Conservation (phyloP, 1,284 basidiomycete species). For the Papiliotrema flavescens region DNA sequence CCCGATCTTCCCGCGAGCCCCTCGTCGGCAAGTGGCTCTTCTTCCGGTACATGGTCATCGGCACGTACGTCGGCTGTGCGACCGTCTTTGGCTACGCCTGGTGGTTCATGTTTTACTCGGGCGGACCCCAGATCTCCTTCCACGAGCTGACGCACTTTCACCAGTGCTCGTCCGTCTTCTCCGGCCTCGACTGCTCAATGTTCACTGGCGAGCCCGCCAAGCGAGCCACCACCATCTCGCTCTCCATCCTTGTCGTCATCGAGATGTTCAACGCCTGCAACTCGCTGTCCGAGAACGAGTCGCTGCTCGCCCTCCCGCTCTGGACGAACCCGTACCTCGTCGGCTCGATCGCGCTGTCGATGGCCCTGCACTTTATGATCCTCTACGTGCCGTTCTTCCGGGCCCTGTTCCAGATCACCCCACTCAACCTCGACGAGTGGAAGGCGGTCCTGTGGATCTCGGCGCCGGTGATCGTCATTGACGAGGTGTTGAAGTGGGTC, state of each 20-base stretch:
- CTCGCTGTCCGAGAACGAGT: slow-evolving; percentile 97
- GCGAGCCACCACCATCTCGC: slow-evolving; percentile 89
- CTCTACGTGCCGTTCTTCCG: slow-evolving; percentile 92
- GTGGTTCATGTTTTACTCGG: slow-evolving; percentile 93
- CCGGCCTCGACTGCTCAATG: slow-evolving; percentile 88
- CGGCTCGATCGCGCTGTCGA: slow-evolving; percentile 78
- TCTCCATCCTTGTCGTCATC: slow-evolving; percentile 67
- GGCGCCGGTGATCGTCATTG: slow-evolving; percentile 82
- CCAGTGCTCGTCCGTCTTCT: slow-evolving; percentile 74
- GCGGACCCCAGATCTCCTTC: slow-evolving; percentile 89
- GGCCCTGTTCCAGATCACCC: slow-evolving; percentile 86
- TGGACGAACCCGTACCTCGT: slow-evolving; percentile 94
- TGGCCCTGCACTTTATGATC: slow-evolving; percentile 89
- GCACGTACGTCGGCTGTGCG: slow-evolving; percentile 87
- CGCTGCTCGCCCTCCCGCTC: slow-evolving; percentile 76
- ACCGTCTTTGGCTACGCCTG: slow-evolving; percentile 97
- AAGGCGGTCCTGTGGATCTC: slow-evolving; percentile 87
- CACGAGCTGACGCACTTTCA: slow-evolving; percentile 93
- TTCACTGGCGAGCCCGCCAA: slow-evolving; percentile 80
- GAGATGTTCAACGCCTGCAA: slow-evolving; percentile 99
- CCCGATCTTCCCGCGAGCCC: slow-evolving; percentile 81
- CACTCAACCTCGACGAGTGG: slow-evolving; percentile 90
- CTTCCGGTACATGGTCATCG: slow-evolving; percentile 90
- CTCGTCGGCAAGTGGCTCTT: slow-evolving; percentile 91
- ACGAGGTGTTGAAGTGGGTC: slow-evolving; percentile 85